Conservation (phyloP, 2,329 filamentous ascomycete species). For the Graphilbum sp. region DNA sequence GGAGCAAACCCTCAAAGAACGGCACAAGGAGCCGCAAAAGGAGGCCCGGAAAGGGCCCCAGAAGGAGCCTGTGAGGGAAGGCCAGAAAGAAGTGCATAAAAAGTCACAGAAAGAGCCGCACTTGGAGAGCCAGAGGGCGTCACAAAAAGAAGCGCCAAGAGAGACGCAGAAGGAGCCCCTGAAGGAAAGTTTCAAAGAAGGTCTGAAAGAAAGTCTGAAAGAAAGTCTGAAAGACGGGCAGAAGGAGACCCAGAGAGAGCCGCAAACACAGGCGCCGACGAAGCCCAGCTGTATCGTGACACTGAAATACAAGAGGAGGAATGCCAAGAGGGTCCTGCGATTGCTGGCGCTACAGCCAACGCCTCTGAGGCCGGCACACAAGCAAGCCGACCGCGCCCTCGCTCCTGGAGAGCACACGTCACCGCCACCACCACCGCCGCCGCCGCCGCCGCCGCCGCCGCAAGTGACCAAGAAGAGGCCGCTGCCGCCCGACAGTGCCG, state of each 20-base stretch:
- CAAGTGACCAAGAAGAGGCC: slow-evolving; percentile 33
- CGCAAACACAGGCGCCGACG: not conserved
- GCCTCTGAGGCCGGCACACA: slow-evolving; percentile 20
- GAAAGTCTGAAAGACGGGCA: slow-evolving; percentile 8
- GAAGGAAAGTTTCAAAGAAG: not conserved
- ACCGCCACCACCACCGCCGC: slow-evolving; percentile 19
- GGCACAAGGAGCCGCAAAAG: not conserved
- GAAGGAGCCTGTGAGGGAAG: not conserved
- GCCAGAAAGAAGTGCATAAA: not conserved
- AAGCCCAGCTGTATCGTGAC: slow-evolving; percentile 21
- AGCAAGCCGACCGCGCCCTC: slow-evolving; percentile 20
- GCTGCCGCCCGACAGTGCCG: slow-evolving; percentile 15
- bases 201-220: slow-evolving; percentile 1
- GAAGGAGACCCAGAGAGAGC: slow-evolving; percentile 3
- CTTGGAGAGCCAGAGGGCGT: not conserved
- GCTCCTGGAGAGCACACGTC: slow-evolving; percentile 24
- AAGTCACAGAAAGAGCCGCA: not conserved
- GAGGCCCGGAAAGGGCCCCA: not conserved
- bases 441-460: slow-evolving; percentile 19
- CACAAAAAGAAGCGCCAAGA: not conserved
- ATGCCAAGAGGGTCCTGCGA: slow-evolving; percentile 26
- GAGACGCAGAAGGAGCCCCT: not conserved
- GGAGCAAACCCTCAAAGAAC: slow-evolving; percentile 13
- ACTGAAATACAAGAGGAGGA: slow-evolving; percentile 31
- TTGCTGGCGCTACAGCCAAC: slow-evolving; percentile 28